These are phyloP conservation scores for Blastocystis sp. DNA, from an alignment of 352 stramenopile genomes.

Conservation along the genomic window DNA sequence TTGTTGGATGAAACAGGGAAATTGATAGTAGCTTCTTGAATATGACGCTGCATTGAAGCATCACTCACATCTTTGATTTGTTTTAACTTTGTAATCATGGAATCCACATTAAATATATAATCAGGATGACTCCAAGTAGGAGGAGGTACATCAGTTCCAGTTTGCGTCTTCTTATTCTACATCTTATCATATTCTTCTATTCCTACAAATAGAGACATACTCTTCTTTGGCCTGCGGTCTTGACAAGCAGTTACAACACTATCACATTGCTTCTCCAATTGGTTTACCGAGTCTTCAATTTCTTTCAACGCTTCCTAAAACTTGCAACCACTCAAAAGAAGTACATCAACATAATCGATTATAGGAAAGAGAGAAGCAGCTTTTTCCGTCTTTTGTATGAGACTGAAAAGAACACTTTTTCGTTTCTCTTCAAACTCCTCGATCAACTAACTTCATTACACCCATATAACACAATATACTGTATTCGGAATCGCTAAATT, in stretches of 20 bases:
- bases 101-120: constrained; percentile 56
- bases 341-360: constrained; percentile 48
- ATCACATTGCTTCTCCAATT: constrained; percentile 23
- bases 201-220: constrained; percentile 7
- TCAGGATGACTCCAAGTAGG: constrained; percentile 32
- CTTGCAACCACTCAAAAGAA: background rate
- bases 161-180: constrained; percentile 54
- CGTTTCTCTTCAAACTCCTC: constrained; percentile 46
- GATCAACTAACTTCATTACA: background rate
- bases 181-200: background rate
- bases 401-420: background rate
- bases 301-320: constrained; percentile 9
- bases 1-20: constrained; percentile 2
- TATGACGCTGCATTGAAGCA: background rate
- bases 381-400: constrained; percentile 22
- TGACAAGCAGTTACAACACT: constrained; percentile 26
- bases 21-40: background rate
- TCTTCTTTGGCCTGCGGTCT: constrained; percentile 48
- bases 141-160: constrained; percentile 46
- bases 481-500: background rate
- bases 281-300: background rate
- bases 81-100: constrained; percentile 51
- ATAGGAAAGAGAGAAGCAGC: constrained; percentile 21
- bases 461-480: background rate
- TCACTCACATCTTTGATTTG: constrained; percentile 42